These are phyloP conservation scores for Neonectria punicea DNA, from an alignment of 2,329 filamentous ascomycete genomes.

Conservation along the genomic window DNA sequence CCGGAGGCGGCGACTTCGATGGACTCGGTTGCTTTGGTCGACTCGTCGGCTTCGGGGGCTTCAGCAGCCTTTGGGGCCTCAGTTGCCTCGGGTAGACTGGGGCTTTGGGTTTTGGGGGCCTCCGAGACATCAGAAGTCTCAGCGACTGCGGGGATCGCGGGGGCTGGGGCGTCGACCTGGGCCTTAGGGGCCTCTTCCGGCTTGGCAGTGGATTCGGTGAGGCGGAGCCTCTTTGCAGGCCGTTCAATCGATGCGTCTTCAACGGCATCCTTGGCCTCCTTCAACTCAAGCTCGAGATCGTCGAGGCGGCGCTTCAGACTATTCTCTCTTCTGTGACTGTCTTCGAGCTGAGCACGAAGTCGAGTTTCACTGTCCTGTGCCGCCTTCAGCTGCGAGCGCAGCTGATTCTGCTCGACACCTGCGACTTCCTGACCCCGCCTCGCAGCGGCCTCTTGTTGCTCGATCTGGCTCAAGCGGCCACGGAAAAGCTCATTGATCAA, in stretches of 20 bases:
- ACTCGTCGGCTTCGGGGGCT: constrained; percentile 13
- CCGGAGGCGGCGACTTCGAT: constrained; percentile 21
- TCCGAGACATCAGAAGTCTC: constrained; percentile 2
- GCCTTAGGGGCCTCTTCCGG: constrained; percentile 29
- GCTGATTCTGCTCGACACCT: constrained; percentile 64
- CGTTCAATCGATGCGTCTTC: constrained; percentile 37
- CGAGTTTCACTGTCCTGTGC: constrained; percentile 54
- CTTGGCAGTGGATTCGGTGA: constrained; percentile 30
- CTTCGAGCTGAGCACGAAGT: constrained; percentile 74
- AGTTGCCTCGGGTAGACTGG: constrained; percentile 14
- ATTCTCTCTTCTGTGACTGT: constrained; percentile 81
- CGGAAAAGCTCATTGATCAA: constrained; percentile 90
- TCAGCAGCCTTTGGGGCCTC: constrained; percentile 27
- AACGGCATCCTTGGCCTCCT: constrained; percentile 41
- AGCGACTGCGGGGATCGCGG: background rate
- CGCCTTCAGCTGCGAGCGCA: constrained; percentile 66
- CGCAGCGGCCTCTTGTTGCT: constrained; percentile 78
- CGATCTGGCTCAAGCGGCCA: constrained; percentile 80
- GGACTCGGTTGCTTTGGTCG: constrained; percentile 12
- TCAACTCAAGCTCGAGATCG: constrained; percentile 74
- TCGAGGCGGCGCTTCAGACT: constrained; percentile 85
- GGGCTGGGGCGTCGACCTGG: constrained; percentile 7
- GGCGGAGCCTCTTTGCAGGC: constrained; percentile 44
- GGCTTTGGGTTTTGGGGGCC: background rate
- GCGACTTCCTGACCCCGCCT: constrained; percentile 69